Conservation (phyloP, 169 alveolate species). For the Plasmodium inui region DNA sequence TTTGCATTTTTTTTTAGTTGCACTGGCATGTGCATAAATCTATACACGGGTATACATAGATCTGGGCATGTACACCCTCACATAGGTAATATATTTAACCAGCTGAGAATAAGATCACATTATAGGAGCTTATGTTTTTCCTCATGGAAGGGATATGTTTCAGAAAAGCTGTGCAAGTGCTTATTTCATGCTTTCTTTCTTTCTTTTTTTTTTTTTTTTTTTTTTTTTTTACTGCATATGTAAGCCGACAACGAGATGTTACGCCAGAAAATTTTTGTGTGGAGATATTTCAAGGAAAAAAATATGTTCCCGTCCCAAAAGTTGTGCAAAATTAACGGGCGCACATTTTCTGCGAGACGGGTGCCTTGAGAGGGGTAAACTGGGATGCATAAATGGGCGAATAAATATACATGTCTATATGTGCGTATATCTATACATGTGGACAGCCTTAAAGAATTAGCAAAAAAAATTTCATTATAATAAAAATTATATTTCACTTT, state of each 20-base stretch:
- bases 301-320: background rate
- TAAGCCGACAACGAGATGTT: background rate
- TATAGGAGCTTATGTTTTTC: slow-evolving; percentile 11
- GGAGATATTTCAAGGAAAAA: background rate
- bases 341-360: slow-evolving; percentile 13
- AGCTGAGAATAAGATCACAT: background rate
- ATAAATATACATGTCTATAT: background rate
- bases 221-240: background rate
- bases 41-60: background rate
- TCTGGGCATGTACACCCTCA: background rate
- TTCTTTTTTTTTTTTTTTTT: background rate
- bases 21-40: slow-evolving; percentile 7
- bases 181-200: background rate
- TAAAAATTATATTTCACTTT: background rate
- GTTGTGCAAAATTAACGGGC: background rate
- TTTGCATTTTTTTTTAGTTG: slow-evolving; percentile 3
- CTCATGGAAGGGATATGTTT: background rate
- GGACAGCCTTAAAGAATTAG: slow-evolving; percentile 12
- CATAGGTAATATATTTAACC: background rate
- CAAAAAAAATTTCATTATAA: slow-evolving; percentile 8
- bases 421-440: background rate
- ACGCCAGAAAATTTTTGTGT: background rate
- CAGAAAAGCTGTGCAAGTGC: background rate
- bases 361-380: background rate
- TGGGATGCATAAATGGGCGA: background rate